Conservation (phyloP, 179 eudicot species). For the Silene noctiflora region DNA sequence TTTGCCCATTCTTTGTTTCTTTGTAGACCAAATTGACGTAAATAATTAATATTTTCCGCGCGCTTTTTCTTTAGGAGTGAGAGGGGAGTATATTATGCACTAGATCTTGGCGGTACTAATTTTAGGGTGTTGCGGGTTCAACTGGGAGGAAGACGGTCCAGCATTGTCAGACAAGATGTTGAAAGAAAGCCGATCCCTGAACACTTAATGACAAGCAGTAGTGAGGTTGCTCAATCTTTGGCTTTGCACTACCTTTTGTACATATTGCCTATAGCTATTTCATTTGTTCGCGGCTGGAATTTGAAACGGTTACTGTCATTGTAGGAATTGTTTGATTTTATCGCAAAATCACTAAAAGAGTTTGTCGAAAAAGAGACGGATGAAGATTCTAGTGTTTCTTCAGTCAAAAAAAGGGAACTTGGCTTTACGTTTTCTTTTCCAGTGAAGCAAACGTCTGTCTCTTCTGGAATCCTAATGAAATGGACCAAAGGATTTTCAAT, state of each 20-base stretch:
- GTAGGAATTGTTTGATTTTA: constrained; percentile 88
- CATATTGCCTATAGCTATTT: background rate
- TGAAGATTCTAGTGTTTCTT: constrained; percentile 32
- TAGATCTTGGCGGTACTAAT: constrained; percentile 88
- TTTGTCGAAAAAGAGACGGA: constrained; percentile 58
- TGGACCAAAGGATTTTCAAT: constrained; percentile 92
- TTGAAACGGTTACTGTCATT: constrained; percentile 10
- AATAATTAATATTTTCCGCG: background rate
- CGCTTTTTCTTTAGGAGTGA: constrained; percentile 57
- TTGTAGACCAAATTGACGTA: constrained; percentile 19
- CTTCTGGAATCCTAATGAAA: constrained; percentile 72
- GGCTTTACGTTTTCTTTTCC: constrained; percentile 97
- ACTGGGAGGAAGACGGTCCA: constrained; percentile 58
- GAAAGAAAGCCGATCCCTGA: constrained; percentile 66
- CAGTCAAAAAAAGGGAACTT: constrained; percentile 53
- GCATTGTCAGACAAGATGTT: constrained; percentile 44
- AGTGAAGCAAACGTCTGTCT: constrained; percentile 66
- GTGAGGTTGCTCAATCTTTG: constrained; percentile 50
- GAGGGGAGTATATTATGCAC: constrained; percentile 78
- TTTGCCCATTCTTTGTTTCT: constrained; percentile 8
- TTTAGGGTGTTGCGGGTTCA: constrained; percentile 81
- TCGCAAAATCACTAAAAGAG: constrained; percentile 56
- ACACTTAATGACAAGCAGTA: constrained; percentile 72
- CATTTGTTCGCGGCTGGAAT: constrained; percentile 28
- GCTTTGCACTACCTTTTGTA: background rate